These are phyloP conservation scores for Syzygium jambos DNA, from an alignment of 345 rosid species.

Conservation along the genomic window DNA sequence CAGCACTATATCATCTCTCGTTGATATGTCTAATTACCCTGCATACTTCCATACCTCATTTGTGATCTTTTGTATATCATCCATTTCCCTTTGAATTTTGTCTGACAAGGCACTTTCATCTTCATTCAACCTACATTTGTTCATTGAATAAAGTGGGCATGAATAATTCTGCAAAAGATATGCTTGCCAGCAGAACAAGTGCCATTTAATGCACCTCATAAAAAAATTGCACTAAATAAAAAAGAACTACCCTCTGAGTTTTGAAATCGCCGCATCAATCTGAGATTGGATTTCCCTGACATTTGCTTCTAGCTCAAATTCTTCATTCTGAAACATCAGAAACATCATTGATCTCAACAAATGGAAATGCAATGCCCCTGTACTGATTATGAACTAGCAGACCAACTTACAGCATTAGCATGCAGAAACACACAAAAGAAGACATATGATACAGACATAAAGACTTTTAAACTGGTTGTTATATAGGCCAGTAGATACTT, in stretches of 20 bases:
- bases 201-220: not conserved
- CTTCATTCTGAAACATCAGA: constrained; percentile 59
- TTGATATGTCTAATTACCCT: not conserved
- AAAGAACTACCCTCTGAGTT: constrained; percentile 38
- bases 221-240: not conserved
- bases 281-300: constrained; percentile 44
- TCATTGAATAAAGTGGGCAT: not conserved
- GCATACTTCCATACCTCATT: constrained; percentile 44
- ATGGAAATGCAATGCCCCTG: not conserved
- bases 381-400: not conserved
- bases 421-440: not conserved
- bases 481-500: not conserved
- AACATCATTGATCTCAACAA: not conserved
- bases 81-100: constrained; percentile 22
- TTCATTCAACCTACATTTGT: constrained; percentile 44
- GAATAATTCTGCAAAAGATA: not conserved
- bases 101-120: constrained; percentile 51
- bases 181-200: not conserved
- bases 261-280: constrained; percentile 41
- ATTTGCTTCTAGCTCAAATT: constrained; percentile 64
- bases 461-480: not conserved
- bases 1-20: not conserved
- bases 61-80: constrained; percentile 36
- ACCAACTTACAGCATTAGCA: not conserved
- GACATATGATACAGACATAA: not conserved